phyloP scores from a whole-genome alignment of 768 basidiomycete species.

The Brasilioporus rufonigricans region DNA sequence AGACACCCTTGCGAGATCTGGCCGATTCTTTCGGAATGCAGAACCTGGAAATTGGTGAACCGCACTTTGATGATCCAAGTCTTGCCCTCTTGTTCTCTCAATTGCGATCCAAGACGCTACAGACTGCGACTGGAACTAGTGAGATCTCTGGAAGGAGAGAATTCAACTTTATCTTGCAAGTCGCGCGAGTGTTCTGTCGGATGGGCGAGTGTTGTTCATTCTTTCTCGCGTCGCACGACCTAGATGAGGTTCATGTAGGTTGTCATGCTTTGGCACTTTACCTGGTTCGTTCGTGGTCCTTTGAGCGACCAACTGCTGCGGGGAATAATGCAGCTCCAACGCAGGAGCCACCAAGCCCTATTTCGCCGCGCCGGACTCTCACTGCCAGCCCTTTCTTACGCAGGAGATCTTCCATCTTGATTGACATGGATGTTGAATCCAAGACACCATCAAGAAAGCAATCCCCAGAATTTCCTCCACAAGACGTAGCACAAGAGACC shows the following conservation, averaged over 20 bases:
- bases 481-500: slow-evolving; percentile 27
- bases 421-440: slow-evolving; percentile 82
- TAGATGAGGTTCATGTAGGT: slow-evolving; percentile 45
- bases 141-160: slow-evolving; percentile 87
- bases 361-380: slow-evolving; percentile 44
- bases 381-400: slow-evolving; percentile 52
- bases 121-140: slow-evolving; percentile 89
- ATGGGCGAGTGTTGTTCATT: slow-evolving; percentile 70
- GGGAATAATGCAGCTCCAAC: slow-evolving; percentile 10
- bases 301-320: slow-evolving; percentile 63
- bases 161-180: slow-evolving; percentile 95
- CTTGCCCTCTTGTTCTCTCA: slow-evolving; percentile 89
- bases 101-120: slow-evolving; percentile 84
- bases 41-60: slow-evolving; percentile 70
- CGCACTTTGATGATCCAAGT: slow-evolving; percentile 92
- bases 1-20: slow-evolving; percentile 80
- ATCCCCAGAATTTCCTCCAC: slow-evolving; percentile 42
- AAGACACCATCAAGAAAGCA: slow-evolving; percentile 54
- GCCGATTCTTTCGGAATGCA: slow-evolving; percentile 53
- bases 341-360: slow-evolving; percentile 41
- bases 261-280: slow-evolving; percentile 92
- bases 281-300: slow-evolving; percentile 89
- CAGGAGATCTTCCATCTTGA: slow-evolving; percentile 73
- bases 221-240: not conserved
- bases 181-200: slow-evolving; percentile 87